Conservation (phyloP, 2,329 filamentous ascomycete genomes). For the Biscogniauxia marginata region DNA sequence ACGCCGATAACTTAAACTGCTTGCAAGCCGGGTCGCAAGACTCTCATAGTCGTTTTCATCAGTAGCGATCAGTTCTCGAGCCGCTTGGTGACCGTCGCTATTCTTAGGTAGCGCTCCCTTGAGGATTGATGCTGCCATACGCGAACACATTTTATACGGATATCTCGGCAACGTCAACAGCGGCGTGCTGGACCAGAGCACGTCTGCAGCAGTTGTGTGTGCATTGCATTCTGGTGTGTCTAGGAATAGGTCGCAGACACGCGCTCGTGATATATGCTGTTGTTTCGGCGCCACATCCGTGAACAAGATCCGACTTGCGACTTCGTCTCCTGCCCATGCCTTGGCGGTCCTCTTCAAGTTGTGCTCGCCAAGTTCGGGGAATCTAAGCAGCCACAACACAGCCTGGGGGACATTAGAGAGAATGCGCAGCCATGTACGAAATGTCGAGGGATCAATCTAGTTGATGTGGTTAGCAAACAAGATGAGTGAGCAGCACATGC, state of each 20-base stretch:
- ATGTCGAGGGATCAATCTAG: slow-evolving; percentile 94
- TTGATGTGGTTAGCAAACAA: slow-evolving; percentile 12
- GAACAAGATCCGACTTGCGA: slow-evolving; percentile 85
- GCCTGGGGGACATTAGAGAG: slow-evolving; percentile 81
- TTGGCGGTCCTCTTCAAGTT: slow-evolving; percentile 79
- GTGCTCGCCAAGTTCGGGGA: slow-evolving; percentile 87
- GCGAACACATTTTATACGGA: slow-evolving; percentile 97
- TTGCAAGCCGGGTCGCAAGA: slow-evolving; percentile 67
- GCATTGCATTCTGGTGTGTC: slow-evolving; percentile 98
- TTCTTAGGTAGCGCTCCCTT: slow-evolving; percentile 80
- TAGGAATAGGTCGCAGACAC: slow-evolving; percentile 90
- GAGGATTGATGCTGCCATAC: slow-evolving; percentile 95
- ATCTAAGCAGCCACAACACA: slow-evolving; percentile 92
- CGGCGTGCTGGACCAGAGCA: slow-evolving; percentile 94
- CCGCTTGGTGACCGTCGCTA: slow-evolving; percentile 64
- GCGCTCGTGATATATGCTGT: slow-evolving; percentile 86
- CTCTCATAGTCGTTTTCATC: slow-evolving; percentile 84
- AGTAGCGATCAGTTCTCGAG: slow-evolving; percentile 71
- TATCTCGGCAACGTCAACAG: slow-evolving; percentile 88
- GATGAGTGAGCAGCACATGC: neutral
- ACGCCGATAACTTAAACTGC: slow-evolving; percentile 58
- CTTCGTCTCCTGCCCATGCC: slow-evolving; percentile 79
- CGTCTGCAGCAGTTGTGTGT: slow-evolving; percentile 94
- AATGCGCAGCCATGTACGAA: slow-evolving; percentile 93
- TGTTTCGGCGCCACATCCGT: slow-evolving; percentile 96